phyloP scores from a whole-genome alignment of 768 basidiomycete species.

The Suillus brevipes region DNA sequence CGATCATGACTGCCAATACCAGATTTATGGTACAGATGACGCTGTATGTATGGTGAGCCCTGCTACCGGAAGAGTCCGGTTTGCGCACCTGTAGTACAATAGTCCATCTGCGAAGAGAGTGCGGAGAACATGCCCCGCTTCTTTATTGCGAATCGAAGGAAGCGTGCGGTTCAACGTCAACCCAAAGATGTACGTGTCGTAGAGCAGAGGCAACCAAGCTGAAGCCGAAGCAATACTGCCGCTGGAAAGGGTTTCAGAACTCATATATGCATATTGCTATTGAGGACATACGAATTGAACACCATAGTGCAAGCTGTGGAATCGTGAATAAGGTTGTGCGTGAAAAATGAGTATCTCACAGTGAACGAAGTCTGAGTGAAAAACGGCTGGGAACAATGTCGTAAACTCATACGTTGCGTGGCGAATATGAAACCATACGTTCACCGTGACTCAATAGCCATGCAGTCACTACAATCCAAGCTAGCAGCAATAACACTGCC shows the following conservation, averaged over 20 bases:
- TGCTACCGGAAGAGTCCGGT: background rate
- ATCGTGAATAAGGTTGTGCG: conserved; percentile 26
- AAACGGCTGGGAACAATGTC: conserved; percentile 13
- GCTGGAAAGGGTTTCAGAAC: conserved; percentile 12
- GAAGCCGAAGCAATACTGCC: conserved; percentile 33
- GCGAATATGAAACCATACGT: conserved; percentile 38
- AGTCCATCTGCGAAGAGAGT: conserved; percentile 35
- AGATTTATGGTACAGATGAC: conserved; percentile 41
- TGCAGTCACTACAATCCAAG: conserved; percentile 49
- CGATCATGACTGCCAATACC: conserved; percentile 40
- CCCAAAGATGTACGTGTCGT: conserved; percentile 37
- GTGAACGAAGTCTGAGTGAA: background rate
- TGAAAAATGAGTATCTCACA: conserved; percentile 14
- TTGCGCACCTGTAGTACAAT: conserved; percentile 35
- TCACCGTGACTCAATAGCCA: conserved; percentile 54
- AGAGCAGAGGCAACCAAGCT: conserved; percentile 43
- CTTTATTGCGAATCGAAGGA: conserved; percentile 18
- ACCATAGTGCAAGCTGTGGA: conserved; percentile 43
- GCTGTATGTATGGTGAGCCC: conserved; percentile 19
- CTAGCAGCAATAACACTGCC: conserved; percentile 34
- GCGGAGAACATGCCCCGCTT: conserved; percentile 20
- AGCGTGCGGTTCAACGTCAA: conserved; percentile 36
- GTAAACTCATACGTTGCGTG: conserved; percentile 7
- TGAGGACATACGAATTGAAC: conserved; percentile 28
- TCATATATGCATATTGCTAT: background rate